Evolutionary conservation across 2,329 filamentous ascomycete genomes (phyloP).

Genomic region (Diaporthe ampelina): DNA sequence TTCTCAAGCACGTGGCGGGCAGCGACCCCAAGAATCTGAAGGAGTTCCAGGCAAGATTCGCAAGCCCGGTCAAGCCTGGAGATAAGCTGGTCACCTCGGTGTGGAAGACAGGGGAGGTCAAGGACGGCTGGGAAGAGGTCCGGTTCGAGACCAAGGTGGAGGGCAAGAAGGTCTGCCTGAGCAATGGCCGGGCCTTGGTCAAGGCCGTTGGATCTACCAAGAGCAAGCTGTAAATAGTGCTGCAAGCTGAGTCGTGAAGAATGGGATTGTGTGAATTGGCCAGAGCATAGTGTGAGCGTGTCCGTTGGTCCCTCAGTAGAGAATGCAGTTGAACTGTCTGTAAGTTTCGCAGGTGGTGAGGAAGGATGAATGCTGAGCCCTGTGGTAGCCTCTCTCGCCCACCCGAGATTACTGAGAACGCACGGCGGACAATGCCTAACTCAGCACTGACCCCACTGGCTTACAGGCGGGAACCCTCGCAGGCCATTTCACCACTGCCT

Average conservation of each 20-base stretch:
- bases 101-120: conserved; percentile 80
- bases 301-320: neutral
- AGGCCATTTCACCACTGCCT: neutral
- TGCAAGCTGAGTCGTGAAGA: neutral
- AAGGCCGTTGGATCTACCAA: conserved; percentile 70
- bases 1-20: conserved; percentile 80
- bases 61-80: conserved; percentile 85
- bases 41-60: conserved; percentile 92
- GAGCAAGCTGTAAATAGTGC: conserved; percentile 71
- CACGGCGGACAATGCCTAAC: too few species aligned
- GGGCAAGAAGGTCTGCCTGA: conserved; percentile 86
- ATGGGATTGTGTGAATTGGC: conserved; percentile 1
- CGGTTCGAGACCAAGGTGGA: conserved; percentile 83
- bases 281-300: neutral
- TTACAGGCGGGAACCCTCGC: neutral
- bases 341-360: neutral
- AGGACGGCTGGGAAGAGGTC: conserved; percentile 84
- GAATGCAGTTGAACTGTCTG: neutral
- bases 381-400: neutral
- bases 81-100: conserved; percentile 86
- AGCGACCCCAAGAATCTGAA: conserved; percentile 85
- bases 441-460: too few species aligned
- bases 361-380: neutral
- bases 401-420: too few species aligned
- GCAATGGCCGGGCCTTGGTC: conserved; percentile 86